phyloP scores from a whole-genome alignment of 805 yeast genomes.

The Yarrowia divulgata region DNA sequence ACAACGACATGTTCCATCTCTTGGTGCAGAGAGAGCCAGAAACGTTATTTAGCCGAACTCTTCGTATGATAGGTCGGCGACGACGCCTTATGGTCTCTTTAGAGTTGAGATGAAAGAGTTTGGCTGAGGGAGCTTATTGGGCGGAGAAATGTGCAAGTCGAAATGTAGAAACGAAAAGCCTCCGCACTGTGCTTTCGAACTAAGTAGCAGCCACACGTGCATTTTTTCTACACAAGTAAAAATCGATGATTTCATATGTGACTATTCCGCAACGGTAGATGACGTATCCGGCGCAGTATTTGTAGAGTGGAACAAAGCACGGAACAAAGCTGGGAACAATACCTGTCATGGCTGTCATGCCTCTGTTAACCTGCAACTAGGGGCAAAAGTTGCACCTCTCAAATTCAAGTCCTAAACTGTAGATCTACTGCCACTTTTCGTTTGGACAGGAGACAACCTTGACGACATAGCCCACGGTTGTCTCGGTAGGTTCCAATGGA shows the following conservation, averaged over 20 bases:
- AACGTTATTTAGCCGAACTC: conserved; percentile 4
- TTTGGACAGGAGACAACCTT: no score
- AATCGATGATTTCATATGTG: no score
- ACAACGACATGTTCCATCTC: background rate
- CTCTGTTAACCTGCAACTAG: background rate
- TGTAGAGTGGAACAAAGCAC: no score
- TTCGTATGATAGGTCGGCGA: background rate
- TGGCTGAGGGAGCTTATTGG: background rate
- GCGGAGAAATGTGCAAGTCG: background rate
- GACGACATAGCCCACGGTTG: no score
- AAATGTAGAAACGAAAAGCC: no score
- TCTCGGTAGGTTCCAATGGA: no score
- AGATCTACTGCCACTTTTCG: no score
- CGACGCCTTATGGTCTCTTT: background rate
- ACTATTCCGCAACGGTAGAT: no score
- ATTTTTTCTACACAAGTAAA: no score
- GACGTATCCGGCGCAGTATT: no score
- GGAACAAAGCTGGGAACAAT: conserved; percentile 1
- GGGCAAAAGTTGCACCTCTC: background rate
- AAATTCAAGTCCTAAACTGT: no score
- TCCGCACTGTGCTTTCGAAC: background rate
- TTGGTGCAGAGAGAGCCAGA: background rate
- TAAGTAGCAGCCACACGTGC: no score
- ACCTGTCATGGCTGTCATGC: background rate
- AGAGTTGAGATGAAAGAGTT: background rate